Conservation (phyloP, 441 rosid species). For the Metrosideros polymorpha region DNA sequence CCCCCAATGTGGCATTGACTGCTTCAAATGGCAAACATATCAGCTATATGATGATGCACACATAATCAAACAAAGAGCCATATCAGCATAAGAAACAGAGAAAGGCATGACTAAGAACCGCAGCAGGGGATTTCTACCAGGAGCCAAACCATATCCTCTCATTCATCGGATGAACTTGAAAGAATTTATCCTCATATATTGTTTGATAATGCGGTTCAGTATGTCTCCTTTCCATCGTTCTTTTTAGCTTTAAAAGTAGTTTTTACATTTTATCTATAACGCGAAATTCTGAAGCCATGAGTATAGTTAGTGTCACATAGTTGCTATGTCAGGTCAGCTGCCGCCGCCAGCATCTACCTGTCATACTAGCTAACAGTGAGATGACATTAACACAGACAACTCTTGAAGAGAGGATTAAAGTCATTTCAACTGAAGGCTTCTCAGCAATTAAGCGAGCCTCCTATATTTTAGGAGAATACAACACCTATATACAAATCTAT, state of each 20-base stretch:
- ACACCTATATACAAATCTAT: background rate
- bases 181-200: background rate
- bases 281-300: background rate
- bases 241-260: background rate
- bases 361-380: background rate
- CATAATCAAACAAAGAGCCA: background rate
- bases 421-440: background rate
- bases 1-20: background rate
- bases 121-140: background rate
- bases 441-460: background rate
- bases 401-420: background rate
- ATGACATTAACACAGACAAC: background rate
- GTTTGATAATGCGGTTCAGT: background rate
- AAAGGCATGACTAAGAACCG: background rate
- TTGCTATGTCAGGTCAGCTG: background rate
- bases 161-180: background rate
- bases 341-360: background rate
- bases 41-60: background rate
- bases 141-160: background rate
- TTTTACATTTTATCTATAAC: background rate
- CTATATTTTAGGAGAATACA: background rate
- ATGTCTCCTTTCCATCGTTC: background rate
- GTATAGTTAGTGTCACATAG: background rate
- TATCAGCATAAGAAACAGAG: background rate
- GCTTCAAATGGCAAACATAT: background rate